A percentile compares a stretch with the other conserved stretches of the same genome.
Evolutionary conservation across 1,284 basidiomycete species (phyloP).

Genomic region (Ganoderma lucidum): DNA sequence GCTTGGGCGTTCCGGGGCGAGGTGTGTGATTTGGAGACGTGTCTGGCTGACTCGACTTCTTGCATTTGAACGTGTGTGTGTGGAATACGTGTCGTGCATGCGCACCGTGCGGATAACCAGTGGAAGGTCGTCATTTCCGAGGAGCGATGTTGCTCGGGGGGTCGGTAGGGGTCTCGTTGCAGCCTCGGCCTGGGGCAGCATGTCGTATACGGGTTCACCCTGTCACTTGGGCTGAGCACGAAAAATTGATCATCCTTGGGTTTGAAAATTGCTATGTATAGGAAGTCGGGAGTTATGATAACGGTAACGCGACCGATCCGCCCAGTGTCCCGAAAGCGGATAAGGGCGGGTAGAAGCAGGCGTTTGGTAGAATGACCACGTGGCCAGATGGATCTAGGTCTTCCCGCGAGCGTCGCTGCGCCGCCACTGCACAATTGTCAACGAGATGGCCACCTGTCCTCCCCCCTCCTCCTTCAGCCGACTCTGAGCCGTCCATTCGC

Average conservation of each 20-base stretch:
- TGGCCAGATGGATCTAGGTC: not conserved
- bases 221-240: not conserved
- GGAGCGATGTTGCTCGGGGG: not conserved
- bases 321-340: not conserved
- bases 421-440: too few relatives aligned
- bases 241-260: not conserved
- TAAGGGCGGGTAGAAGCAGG: not conserved
- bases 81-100: not conserved
- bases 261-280: not conserved
- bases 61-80: not conserved
- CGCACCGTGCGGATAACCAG: not conserved
- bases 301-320: not conserved
- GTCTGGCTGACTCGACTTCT: not conserved
- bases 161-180: not conserved
- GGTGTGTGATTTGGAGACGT: not conserved
- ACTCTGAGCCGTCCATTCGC: too few relatives aligned
- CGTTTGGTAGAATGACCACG: conserved; percentile 9
- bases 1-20: not conserved
- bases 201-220: not conserved
- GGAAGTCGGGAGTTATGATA: not conserved
- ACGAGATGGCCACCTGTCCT: too few relatives aligned
- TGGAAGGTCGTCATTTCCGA: not conserved
- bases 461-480: too few relatives aligned
- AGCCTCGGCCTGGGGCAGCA: not conserved
- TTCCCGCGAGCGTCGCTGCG: not conserved